Conservation (phyloP, 2,329 filamentous ascomycete species). For the Colletotrichum cuscutae region DNA sequence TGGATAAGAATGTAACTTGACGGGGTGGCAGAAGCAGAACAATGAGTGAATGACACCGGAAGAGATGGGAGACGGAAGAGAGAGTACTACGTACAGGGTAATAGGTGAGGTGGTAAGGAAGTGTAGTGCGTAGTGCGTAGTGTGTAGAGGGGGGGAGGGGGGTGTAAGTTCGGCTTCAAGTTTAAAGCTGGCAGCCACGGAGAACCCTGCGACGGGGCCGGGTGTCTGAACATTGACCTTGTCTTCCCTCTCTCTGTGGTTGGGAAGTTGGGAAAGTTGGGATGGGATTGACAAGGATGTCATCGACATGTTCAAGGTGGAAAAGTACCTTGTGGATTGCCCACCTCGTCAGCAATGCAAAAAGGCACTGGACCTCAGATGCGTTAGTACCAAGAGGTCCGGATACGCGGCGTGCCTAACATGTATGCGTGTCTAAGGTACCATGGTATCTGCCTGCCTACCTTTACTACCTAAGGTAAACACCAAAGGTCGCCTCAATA, state of each 20-base stretch:
- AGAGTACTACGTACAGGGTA: no score
- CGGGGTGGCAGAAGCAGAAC: neutral
- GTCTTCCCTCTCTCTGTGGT: neutral
- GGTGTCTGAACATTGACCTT: neutral
- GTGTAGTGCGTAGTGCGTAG: neutral
- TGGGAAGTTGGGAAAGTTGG: neutral
- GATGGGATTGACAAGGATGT: slow-evolving; percentile 7
- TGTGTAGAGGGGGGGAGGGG: slow-evolving; percentile 2
- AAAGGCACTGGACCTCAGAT: neutral
- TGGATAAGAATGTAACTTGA: neutral
- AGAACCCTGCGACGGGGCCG: slow-evolving; percentile 18
- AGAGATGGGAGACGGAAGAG: neutral
- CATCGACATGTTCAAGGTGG: neutral
- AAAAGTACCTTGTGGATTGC: neutral
- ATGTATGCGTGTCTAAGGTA: no score
- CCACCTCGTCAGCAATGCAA: neutral
- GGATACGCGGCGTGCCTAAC: neutral
- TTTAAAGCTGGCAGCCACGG: slow-evolving; percentile 27
- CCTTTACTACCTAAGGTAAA: no score
- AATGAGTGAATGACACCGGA: neutral
- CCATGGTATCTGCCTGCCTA: no score
- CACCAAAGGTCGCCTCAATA: no score
- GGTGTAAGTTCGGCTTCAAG: slow-evolving; percentile 18
- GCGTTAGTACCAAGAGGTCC: neutral
- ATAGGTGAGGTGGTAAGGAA: neutral